These are phyloP conservation scores for Cardamine occulta DNA, from an alignment of 345 rosid species.

Conservation along the genomic window DNA sequence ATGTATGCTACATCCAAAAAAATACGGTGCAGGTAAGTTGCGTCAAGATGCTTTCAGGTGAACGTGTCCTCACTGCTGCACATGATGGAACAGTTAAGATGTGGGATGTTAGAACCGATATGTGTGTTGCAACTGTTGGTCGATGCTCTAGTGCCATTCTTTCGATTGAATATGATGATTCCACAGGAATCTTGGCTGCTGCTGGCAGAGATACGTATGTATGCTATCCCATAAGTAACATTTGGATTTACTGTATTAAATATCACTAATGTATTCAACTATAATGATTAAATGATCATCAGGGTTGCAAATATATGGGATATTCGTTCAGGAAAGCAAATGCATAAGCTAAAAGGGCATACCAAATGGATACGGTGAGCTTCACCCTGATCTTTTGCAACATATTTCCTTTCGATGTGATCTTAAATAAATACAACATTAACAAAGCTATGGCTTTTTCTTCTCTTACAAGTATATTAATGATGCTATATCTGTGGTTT, in stretches of 20 bases:
- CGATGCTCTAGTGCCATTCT: conserved; percentile 90
- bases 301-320: conserved; percentile 97
- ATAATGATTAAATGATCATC: conserved; percentile 44
- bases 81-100: conserved; percentile 95
- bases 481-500: background rate
- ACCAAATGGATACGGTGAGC: conserved; percentile 96
- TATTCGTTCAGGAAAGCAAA: conserved; percentile 95
- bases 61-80: conserved; percentile 89
- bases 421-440: background rate
- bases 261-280: conserved; percentile 14
- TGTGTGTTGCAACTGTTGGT: conserved; percentile 98
- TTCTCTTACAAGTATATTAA: conserved; percentile 2
- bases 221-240: conserved; percentile 15
- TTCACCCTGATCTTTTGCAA: conserved; percentile 26
- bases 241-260: conserved; percentile 6
- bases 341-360: conserved; percentile 96
- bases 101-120: conserved; percentile 99
- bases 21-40: conserved; percentile 67
- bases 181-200: conserved; percentile 94
- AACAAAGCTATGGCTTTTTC: background rate
- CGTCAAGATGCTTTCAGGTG: conserved; percentile 95
- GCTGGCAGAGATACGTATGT: conserved; percentile 98
- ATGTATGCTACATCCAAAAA: conserved; percentile 5
- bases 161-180: conserved; percentile 97
- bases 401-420: conserved; percentile 21